These are phyloP conservation scores for Pseudogymnoascus sp. DNA, from an alignment of 2,329 filamentous ascomycete genomes.

Conservation along the genomic window DNA sequence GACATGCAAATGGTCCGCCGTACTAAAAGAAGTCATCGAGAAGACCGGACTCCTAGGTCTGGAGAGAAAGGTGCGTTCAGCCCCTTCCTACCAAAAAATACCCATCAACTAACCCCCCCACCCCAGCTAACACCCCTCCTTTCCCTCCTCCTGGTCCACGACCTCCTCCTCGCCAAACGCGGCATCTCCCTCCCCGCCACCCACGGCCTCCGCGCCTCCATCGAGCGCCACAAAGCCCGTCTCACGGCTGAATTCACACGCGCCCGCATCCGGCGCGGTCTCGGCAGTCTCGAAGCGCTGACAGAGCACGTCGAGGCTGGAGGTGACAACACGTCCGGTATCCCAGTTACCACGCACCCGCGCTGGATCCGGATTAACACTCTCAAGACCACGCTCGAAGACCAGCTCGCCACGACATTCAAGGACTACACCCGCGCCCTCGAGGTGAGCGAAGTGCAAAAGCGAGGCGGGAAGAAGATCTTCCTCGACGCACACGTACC, in stretches of 20 bases:
- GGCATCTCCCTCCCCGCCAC: slow-evolving; percentile 74
- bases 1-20: slow-evolving; percentile 79
- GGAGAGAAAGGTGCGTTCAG: slow-evolving; percentile 66
- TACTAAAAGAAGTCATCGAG: slow-evolving; percentile 87
- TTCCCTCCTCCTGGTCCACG: slow-evolving; percentile 76
- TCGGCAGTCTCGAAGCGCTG: slow-evolving; percentile 60
- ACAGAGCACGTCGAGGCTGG: slow-evolving; percentile 48
- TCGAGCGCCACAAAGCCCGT: slow-evolving; percentile 76
- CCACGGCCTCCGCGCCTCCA: slow-evolving; percentile 68
- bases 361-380: slow-evolving; percentile 89
- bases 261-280: slow-evolving; percentile 64
- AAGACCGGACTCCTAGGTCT: slow-evolving; percentile 65
- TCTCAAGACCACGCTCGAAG: slow-evolving; percentile 61
- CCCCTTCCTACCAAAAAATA: neutral
- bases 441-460: slow-evolving; percentile 50
- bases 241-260: slow-evolving; percentile 77
- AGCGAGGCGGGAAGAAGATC: slow-evolving; percentile 42
- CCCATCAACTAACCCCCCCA: neutral
- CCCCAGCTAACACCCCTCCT: slow-evolving; percentile 70
- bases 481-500: slow-evolving; percentile 77
- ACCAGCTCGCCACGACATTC: slow-evolving; percentile 72
- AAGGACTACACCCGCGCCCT: slow-evolving; percentile 50
- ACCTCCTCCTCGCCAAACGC: slow-evolving; percentile 71
- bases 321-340: slow-evolving; percentile 36
- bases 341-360: slow-evolving; percentile 48